Conservation (phyloP, 2,329 filamentous ascomycete genomes). For the Aspergillus costaricaensis region DNA sequence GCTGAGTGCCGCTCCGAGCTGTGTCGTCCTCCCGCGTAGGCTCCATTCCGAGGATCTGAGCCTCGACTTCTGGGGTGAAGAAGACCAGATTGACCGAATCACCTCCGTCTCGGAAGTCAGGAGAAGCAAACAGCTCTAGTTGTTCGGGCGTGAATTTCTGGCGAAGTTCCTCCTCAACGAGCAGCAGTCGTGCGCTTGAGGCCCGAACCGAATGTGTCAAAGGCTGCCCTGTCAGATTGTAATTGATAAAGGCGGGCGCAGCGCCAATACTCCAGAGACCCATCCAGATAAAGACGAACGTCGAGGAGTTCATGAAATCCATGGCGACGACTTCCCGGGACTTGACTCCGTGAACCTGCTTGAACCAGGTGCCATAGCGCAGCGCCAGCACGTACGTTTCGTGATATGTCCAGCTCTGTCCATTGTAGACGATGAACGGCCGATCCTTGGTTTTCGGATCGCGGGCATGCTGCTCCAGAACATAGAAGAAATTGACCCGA, state of each 20-base stretch:
- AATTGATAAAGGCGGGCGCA: constrained; percentile 84
- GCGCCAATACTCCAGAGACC: constrained; percentile 83
- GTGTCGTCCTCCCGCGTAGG: constrained; percentile 62
- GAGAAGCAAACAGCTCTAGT: constrained; percentile 40
- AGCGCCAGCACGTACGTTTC: constrained; percentile 71
- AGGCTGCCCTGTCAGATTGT: constrained; percentile 72
- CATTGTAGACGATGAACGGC: constrained; percentile 68
- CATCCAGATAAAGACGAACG: constrained; percentile 73
- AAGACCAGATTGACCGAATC: constrained; percentile 60
- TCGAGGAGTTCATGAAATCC: constrained; percentile 78
- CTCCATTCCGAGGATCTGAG: constrained; percentile 54
- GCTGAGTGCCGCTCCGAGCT: constrained; percentile 53
- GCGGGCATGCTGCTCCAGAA: constrained; percentile 67
- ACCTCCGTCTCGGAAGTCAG: constrained; percentile 45
- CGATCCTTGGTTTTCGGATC: constrained; percentile 54
- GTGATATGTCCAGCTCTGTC: constrained; percentile 70
- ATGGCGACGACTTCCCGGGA: constrained; percentile 77
- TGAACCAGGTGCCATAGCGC: constrained; percentile 75
- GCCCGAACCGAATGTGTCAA: constrained; percentile 73
- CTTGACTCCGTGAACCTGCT: constrained; percentile 62
- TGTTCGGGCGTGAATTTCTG: constrained; percentile 51
- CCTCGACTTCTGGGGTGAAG: constrained; percentile 61
- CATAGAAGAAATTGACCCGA: constrained; percentile 72
- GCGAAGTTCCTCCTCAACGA: constrained; percentile 69
- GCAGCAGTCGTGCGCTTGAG: constrained; percentile 65